A percentile compares a stretch with the other conserved stretches of the same genome.
Conservation (phyloP, 1,284 basidiomycete genomes). For the Boletellus sp. region DNA sequence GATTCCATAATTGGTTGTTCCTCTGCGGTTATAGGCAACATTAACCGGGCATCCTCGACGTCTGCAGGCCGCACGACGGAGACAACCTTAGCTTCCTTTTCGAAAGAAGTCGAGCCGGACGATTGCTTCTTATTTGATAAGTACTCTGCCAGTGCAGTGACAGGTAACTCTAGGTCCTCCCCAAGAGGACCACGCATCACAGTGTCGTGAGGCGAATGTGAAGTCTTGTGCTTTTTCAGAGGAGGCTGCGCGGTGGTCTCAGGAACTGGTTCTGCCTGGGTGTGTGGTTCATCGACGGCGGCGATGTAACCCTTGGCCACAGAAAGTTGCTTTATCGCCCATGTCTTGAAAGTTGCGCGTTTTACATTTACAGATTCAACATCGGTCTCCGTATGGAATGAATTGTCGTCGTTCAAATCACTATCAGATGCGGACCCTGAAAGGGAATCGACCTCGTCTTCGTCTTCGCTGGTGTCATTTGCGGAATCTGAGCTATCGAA, state of each 20-base stretch:
- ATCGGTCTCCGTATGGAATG: constrained; percentile 9
- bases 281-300: constrained; percentile 11
- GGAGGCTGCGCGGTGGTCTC: constrained; percentile 29
- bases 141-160: constrained; percentile 56
- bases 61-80: constrained; percentile 67
- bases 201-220: constrained; percentile 25
- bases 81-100: constrained; percentile 44
- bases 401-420: constrained; percentile 11
- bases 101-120: constrained; percentile 15
- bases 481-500: constrained; percentile 77
- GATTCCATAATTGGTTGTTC: constrained; percentile 95
- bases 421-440: constrained; percentile 9
- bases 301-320: constrained; percentile 49
- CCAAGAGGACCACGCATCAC: constrained; percentile 69
- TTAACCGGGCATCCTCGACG: constrained; percentile 74
- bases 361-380: constrained; percentile 35
- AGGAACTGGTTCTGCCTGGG: constrained; percentile 1
- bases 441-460: constrained; percentile 7
- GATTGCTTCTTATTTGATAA: constrained; percentile 33
- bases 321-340: constrained; percentile 77
- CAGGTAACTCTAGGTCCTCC: constrained; percentile 59
- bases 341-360: constrained; percentile 71
- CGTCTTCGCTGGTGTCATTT: constrained; percentile 45
- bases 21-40: constrained; percentile 88
- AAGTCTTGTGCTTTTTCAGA: constrained; percentile 44